Conservation (phyloP, 495 filamentous ascomycete species). For the Sporormia fimetaria region DNA sequence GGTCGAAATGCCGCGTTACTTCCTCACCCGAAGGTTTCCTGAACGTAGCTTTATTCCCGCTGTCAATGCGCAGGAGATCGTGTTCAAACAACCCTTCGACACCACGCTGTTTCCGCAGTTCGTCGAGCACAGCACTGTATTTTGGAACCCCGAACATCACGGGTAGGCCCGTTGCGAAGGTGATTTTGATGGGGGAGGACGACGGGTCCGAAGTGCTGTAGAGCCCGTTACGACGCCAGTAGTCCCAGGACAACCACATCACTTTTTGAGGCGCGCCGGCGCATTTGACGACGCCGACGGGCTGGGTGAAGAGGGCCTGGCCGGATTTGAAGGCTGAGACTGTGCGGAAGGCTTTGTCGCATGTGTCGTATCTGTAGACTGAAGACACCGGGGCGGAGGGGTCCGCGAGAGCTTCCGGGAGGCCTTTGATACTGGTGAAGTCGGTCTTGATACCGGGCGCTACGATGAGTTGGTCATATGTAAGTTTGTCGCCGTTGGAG, state of each 20-base stretch:
- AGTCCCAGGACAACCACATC: slow-evolving; percentile 59
- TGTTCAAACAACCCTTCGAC: slow-evolving; percentile 58
- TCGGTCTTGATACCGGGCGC: slow-evolving; percentile 51
- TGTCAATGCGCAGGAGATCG: slow-evolving; percentile 50
- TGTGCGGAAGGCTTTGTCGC: slow-evolving; percentile 46
- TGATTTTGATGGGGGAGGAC: slow-evolving; percentile 45
- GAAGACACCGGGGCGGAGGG: slow-evolving; percentile 47
- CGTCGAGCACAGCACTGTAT: slow-evolving; percentile 49
- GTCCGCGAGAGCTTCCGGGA: slow-evolving; percentile 49
- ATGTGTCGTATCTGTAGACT: slow-evolving; percentile 52
- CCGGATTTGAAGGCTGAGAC: slow-evolving; percentile 46
- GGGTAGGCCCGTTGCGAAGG: slow-evolving; percentile 51
- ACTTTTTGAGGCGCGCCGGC: slow-evolving; percentile 60
- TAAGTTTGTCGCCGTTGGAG: slow-evolving; percentile 45
- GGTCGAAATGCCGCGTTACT: slow-evolving; percentile 41
- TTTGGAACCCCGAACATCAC: slow-evolving; percentile 61
- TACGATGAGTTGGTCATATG: slow-evolving; percentile 55
- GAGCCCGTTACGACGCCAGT: slow-evolving; percentile 51
- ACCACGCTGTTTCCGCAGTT: slow-evolving; percentile 49
- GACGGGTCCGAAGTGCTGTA: slow-evolving; percentile 38
- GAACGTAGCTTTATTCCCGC: slow-evolving; percentile 47
- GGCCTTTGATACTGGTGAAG: slow-evolving; percentile 44
- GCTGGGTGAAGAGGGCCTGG: slow-evolving; percentile 58
- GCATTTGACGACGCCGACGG: slow-evolving; percentile 54
- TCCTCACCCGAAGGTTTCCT: slow-evolving; percentile 36